Evolutionary conservation across 1,139 yeast species (phyloP).

Genomic region (Sugiyamaella xylanicola): DNA sequence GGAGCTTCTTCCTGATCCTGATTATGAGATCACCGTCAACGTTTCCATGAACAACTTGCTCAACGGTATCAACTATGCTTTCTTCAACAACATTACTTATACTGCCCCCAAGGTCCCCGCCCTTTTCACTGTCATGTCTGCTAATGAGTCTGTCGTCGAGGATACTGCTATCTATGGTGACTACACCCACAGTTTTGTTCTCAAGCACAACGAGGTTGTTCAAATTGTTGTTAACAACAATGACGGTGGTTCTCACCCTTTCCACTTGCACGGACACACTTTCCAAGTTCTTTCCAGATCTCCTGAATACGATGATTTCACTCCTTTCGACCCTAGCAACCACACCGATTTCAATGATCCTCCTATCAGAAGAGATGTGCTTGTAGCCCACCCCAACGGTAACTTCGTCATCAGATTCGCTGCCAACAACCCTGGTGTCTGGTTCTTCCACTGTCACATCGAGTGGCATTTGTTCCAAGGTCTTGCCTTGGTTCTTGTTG

Average conservation of each 20-base stretch:
- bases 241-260: slow-evolving; percentile 84
- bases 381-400: slow-evolving; percentile 66
- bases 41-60: slow-evolving; percentile 77
- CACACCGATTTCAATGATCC: slow-evolving; percentile 58
- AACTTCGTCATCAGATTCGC: slow-evolving; percentile 65
- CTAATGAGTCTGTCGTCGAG: slow-evolving; percentile 54
- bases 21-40: slow-evolving; percentile 62
- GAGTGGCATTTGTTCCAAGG: slow-evolving; percentile 96
- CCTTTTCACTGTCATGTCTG: slow-evolving; percentile 67
- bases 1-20: slow-evolving; percentile 63
- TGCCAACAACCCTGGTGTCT: slow-evolving; percentile 87
- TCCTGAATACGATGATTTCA: slow-evolving; percentile 51
- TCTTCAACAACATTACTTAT: slow-evolving; percentile 83
- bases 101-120: slow-evolving; percentile 81
- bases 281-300: slow-evolving; percentile 71
- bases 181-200: slow-evolving; percentile 71
- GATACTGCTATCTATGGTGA: slow-evolving; percentile 71
- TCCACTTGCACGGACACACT: slow-evolving; percentile 81
- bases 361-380: slow-evolving; percentile 74
- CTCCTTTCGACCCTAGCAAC: slow-evolving; percentile 52
- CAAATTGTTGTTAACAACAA: slow-evolving; percentile 69
- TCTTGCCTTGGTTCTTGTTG: slow-evolving; percentile 69
- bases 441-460: slow-evolving; percentile 93
- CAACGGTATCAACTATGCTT: slow-evolving; percentile 86
- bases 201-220: slow-evolving; percentile 63